Percentiles rank a stretch among this genome's conserved stretches.
Evolutionary conservation across 371 early-diverging fungal species (phyloP).

Genomic region (Apophysomyces trapeziformis): DNA sequence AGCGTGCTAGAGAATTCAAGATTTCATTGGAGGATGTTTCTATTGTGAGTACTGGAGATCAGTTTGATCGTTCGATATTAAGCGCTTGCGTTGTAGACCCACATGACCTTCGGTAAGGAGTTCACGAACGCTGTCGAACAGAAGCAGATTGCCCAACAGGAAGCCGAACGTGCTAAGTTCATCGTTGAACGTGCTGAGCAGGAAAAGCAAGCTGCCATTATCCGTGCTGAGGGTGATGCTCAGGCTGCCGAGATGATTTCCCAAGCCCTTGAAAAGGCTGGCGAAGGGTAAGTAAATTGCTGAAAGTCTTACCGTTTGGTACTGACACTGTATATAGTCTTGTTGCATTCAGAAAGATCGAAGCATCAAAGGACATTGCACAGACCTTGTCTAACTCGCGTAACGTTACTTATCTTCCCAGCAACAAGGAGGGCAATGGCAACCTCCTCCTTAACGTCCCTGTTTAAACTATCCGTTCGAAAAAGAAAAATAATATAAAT

Average conservation of each 20-base stretch:
- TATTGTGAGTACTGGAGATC: slow-evolving; percentile 67
- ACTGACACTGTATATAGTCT: slow-evolving; percentile 53
- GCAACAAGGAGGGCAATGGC: slow-evolving; percentile 46
- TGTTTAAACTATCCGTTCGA: slow-evolving; percentile 15
- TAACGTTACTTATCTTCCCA: slow-evolving; percentile 95
- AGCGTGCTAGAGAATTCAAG: slow-evolving; percentile 94
- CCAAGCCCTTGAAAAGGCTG: slow-evolving; percentile 87
- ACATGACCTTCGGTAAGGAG: slow-evolving; percentile 96
- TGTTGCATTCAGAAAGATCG: slow-evolving; percentile 96
- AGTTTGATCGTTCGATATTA: neutral
- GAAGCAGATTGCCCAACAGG: slow-evolving; percentile 95
- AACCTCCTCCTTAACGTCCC: slow-evolving; percentile 63
- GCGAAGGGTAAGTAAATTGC: slow-evolving; percentile 49
- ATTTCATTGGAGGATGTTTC: slow-evolving; percentile 98
- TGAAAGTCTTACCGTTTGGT: too few species aligned
- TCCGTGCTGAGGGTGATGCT: slow-evolving; percentile 98
- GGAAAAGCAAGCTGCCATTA: slow-evolving; percentile 96
- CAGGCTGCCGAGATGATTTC: slow-evolving; percentile 91
- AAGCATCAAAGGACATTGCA: slow-evolving; percentile 98
- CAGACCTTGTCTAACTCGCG: slow-evolving; percentile 79
- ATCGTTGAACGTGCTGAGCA: slow-evolving; percentile 96
- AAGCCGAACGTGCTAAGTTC: slow-evolving; percentile 96
- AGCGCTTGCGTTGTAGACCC: slow-evolving; percentile 64
- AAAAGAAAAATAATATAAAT: neutral
- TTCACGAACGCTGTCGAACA: slow-evolving; percentile 93